Conservation (phyloP, 495 filamentous ascomycete species). For the Aspergillus haitiensis region DNA sequence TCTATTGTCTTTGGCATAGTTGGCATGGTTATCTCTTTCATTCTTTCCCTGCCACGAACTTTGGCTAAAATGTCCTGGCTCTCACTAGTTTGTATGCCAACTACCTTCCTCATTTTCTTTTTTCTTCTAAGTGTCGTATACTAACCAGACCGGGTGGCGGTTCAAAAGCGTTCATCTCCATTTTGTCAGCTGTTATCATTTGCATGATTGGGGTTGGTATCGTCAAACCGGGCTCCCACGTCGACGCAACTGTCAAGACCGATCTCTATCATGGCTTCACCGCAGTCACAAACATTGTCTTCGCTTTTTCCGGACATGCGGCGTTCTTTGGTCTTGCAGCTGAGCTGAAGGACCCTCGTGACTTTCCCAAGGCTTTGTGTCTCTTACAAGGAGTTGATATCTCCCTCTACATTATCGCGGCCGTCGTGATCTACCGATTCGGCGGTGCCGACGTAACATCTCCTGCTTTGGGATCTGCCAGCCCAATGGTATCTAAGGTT, state of each 20-base stretch:
- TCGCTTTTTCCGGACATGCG: conserved; percentile 61
- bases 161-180: conserved; percentile 58
- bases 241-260: conserved; percentile 34
- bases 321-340: conserved; percentile 76
- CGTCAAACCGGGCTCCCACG: conserved; percentile 29
- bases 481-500: conserved; percentile 60
- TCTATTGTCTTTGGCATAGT: conserved; percentile 69
- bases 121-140: background rate
- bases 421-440: conserved; percentile 65
- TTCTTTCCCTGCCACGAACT: conserved; percentile 67
- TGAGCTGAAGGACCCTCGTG: conserved; percentile 67
- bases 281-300: conserved; percentile 50
- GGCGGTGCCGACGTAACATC: conserved; percentile 65
- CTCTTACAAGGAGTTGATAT: conserved; percentile 65
- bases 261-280: conserved; percentile 41
- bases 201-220: conserved; percentile 69
- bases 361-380: conserved; percentile 67
- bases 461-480: conserved; percentile 71
- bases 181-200: conserved; percentile 66
- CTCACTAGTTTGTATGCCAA: conserved; percentile 59
- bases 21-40: conserved; percentile 62
- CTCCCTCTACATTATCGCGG: conserved; percentile 57
- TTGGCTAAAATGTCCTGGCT: conserved; percentile 61
- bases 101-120: background rate
- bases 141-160: conserved; percentile 23